Evolutionary conservation across 441 rosid species (phyloP), one percentile per base, ranked within the genome.

Genomic region (Bruguiera hainesii): DNA sequence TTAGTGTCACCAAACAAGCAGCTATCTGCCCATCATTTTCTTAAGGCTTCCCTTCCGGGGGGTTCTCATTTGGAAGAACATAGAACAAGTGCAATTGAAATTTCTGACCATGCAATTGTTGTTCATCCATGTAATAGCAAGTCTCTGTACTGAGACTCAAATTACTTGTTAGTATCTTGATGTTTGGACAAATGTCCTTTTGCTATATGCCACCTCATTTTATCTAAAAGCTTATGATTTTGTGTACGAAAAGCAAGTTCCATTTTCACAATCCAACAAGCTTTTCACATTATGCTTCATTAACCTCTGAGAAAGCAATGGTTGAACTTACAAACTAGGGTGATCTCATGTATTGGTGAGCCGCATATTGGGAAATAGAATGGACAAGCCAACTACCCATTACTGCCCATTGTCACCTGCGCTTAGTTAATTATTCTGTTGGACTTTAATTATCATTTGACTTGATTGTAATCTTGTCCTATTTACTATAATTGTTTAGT

Each of bases 301-400:
- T 19, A 59, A 42, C 6, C 37, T 58, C 39, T 33, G 15, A 67
- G 73, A 71, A 67, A 71, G 61, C 71, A 71, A 33, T 59, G 10
- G 39, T 42, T 68, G 5, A 68, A 51, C 66, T 67, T 49, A 65
- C 65, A 31, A 62, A 70, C 64, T 20, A 58, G 60, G 62, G 55
- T 16, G 58, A 63, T 49, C 42, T 73, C 53, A 31, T 61, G 25
- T 55, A 28, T 31, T 48, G 46, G 60, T 67, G 30, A 25, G 28
- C 15, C 62, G 33, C 25, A 29, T 33, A 71, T 66, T 35, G 29
- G 56, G 68, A 57, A 56, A 48, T 18, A 26, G 67, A 75, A 77
- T 71, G 70, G 74, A 76, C 70, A 50, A 48, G 42, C 72, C 78
- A 75, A 61, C 73, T 35, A 72, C 56, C 58, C 20, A 18, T 56